Base-by-base conservation (phyloP, 768 basidiomycete species). In the Agaricus blazei region DNA sequence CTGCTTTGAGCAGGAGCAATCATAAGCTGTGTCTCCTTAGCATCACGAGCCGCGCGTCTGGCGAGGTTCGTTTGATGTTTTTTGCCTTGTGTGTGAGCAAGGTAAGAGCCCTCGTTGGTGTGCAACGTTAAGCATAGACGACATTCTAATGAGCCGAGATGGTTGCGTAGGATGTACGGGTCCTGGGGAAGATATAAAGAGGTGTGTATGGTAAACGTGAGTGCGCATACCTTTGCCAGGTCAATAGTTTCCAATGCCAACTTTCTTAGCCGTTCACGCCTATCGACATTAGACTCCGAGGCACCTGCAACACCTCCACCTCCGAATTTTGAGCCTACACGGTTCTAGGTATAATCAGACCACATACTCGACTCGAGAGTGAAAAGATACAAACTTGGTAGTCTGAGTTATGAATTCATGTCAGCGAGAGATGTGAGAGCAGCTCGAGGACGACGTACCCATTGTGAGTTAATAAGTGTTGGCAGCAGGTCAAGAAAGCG, bases 41-140 rank as follows among this genome's bases (percentile, higher is more conserved):
- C 90, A 77, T 98, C 97, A 60, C 87, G 85, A n/a, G 96, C 96
- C 0, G 97, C 97, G 61, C 97, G 88, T 40, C 97, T 84, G 12
- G 97, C 97, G 50, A 99, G 84, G 68, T 98, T 98, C 3, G 95
- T 98, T 69, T 98, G 97, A 68, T 98, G 97, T 68, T 98, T 99
- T 76, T 98, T 99, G 23, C 97, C 97, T 75, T 98, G 97, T 0
- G 97, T 99, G 64, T 99, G 97, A 0, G 97, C 97, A 47, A 99
- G 88, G 69, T 98, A 98, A 12, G 95, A 97, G 19, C 97, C 97
- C 72, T 99, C 97, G 64, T 98, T 98, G n/a, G 96, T 98, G 73
- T 99, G 97, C 9, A 99, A 81, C 0, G 97, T 99, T 46, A 99
- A 75, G 70, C 97, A 98, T 28, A 99, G 82, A 64, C 95, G 91